Evolutionary conservation across 2,329 filamentous ascomycete species (phyloP), one percentile per base, ranked within the genome.

Genomic region (Colletotrichum euphorbiae): DNA sequence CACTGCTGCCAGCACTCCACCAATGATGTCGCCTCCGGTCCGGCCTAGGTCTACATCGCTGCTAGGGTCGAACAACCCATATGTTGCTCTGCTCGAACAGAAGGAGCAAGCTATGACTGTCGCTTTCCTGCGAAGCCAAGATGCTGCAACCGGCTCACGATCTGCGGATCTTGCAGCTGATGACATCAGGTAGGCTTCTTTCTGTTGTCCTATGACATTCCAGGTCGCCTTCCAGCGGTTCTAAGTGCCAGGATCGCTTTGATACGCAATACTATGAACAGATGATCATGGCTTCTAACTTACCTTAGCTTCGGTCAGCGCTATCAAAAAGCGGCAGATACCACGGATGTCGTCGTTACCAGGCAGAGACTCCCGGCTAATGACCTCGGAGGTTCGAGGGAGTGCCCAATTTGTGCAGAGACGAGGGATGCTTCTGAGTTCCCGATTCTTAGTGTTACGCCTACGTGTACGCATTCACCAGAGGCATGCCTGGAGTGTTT

Each of bases 391-490:
- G 72, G 73, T 4, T 71, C 75, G 2, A 60, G 74, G 28, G 77
- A 80, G 13, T 81, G 79, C 67, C 56, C 74, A n/a, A 74, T 80
- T n/a, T 82, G 80, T 69, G 72, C 74, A 5, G 75, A 80, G 4
- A 74, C 62, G 5, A 80, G 79, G 55, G 64, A 70, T 1, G 60
- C 69, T 2, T 59, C 68, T 11, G 65, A 70, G 0, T 82, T 81
- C 50, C 80, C 79, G 6, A 62, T 72, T 8, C 73, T 75, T 8
- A 73, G 77, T 15, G 67, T 80, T 21, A 79, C 80, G 1, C 68
- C 73, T 13, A 65, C 71, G 15, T 82, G 80, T 69, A 71, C 52
- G 2, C 80, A 82, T 56, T 17, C 74, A 1, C 77, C 79, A 2
- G 69, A 40, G 1, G 74, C 77, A 12, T 82, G 80, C 38, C 71